phyloP scores from a whole-genome alignment of 2,329 filamentous ascomycete species.

The Lojkania enalia region DNA sequence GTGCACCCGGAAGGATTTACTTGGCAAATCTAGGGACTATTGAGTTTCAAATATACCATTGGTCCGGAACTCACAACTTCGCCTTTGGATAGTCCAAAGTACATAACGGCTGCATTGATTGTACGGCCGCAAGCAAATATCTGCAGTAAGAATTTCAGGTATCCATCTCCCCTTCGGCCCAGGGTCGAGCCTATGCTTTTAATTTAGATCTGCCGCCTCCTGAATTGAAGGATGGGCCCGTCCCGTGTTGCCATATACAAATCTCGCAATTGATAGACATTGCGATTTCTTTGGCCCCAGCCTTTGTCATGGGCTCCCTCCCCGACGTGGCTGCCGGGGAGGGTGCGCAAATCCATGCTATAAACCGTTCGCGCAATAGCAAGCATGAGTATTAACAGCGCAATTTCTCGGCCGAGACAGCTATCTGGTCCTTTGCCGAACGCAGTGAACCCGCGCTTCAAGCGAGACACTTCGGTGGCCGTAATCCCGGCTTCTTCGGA shows the following conservation, averaged over 20 bases:
- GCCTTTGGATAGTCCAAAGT: no score
- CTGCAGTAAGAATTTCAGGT: no score
- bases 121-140: no score
- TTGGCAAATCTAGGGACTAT: no score
- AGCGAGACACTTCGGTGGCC: constrained; percentile 9
- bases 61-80: no score
- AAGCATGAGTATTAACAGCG: constrained; percentile 20
- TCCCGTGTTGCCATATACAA: constrained; percentile 23
- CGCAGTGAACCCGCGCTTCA: constrained; percentile 21
- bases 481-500: background rate
- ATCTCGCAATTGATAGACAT: constrained; percentile 5
- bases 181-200: no score
- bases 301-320: constrained; percentile 2
- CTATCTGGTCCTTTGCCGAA: constrained; percentile 25
- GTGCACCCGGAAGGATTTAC: no score
- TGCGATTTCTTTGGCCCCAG: background rate
- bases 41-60: no score
- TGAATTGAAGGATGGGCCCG: constrained; percentile 31
- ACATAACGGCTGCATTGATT: no score
- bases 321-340: constrained; percentile 11
- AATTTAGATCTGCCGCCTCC: no score
- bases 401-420: constrained; percentile 28
- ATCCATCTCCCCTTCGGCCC: no score
- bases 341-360: constrained; percentile 18
- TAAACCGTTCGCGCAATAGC: constrained; percentile 21